These are phyloP conservation scores for Yarrowia galli DNA, from an alignment of 1,139 yeast genomes.

Conservation along the genomic window DNA sequence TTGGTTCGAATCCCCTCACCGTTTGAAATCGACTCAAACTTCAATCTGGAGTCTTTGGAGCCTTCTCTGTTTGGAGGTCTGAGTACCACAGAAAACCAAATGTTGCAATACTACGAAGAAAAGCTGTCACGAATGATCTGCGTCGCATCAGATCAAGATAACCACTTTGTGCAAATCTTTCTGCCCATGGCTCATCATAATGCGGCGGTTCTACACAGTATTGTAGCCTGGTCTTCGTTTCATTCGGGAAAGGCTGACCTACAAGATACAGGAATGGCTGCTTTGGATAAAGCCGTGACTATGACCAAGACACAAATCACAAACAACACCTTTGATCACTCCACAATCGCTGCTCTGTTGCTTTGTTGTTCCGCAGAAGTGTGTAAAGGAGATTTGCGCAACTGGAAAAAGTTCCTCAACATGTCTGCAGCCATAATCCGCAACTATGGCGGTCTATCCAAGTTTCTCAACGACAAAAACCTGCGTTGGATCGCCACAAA, in stretches of 20 bases:
- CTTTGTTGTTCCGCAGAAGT: slow-evolving; percentile 56
- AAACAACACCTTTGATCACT: slow-evolving; percentile 45
- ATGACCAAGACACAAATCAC: slow-evolving; percentile 43
- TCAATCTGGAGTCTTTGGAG: background rate
- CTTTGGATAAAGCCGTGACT: slow-evolving; percentile 49
- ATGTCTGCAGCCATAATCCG: slow-evolving; percentile 46
- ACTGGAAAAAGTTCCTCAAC: slow-evolving; percentile 47
- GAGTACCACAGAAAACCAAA: slow-evolving; percentile 42
- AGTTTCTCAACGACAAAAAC: slow-evolving; percentile 61
- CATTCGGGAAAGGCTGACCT: slow-evolving; percentile 58
- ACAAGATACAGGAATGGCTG: slow-evolving; percentile 51
- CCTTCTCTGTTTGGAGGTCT: slow-evolving; percentile 7
- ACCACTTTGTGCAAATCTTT: slow-evolving; percentile 75
- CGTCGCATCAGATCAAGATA: slow-evolving; percentile 69
- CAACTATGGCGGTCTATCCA: slow-evolving; percentile 47
- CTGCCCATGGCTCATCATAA: slow-evolving; percentile 78
- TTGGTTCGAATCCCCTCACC: slow-evolving; percentile 28
- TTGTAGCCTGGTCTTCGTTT: slow-evolving; percentile 81
- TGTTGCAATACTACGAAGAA: slow-evolving; percentile 72
- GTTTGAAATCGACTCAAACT: slow-evolving; percentile 12
- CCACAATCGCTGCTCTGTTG: slow-evolving; percentile 68
- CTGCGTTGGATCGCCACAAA: slow-evolving; percentile 80
- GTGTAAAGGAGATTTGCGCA: slow-evolving; percentile 47
- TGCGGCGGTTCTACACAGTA: slow-evolving; percentile 69
- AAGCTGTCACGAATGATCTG: slow-evolving; percentile 65